Evolutionary conservation across 2,329 filamentous ascomycete genomes (phyloP).

Genomic region (Ophiostoma ips): DNA sequence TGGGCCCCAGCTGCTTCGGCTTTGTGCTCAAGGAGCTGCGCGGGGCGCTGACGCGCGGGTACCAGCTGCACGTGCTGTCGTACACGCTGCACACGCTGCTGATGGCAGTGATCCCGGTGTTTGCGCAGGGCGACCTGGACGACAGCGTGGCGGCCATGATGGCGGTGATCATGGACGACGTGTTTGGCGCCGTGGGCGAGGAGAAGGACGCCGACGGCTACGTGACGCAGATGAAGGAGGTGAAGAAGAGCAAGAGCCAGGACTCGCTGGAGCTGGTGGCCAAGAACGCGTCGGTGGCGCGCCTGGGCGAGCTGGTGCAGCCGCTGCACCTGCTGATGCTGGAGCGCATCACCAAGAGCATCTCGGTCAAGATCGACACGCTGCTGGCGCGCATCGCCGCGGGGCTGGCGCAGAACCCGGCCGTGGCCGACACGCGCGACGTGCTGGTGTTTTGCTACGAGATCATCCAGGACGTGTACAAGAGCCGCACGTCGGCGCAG

Average conservation of each 20-base stretch:
- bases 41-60: slow-evolving; percentile 68
- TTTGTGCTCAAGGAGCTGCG: slow-evolving; percentile 90
- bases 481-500: slow-evolving; percentile 30
- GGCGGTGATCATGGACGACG: slow-evolving; percentile 88
- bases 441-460: slow-evolving; percentile 93
- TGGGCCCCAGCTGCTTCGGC: slow-evolving; percentile 72
- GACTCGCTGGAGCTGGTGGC: slow-evolving; percentile 93
- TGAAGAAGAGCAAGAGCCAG: slow-evolving; percentile 95
- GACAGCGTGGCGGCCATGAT: slow-evolving; percentile 72
- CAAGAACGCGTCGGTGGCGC: slow-evolving; percentile 61
- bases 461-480: slow-evolving; percentile 76
- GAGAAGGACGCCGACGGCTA: slow-evolving; percentile 98
- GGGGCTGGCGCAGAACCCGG: slow-evolving; percentile 70
- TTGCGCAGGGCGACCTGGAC: slow-evolving; percentile 72
- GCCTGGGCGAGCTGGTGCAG: slow-evolving; percentile 59
- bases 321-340: slow-evolving; percentile 66
- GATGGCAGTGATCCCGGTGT: slow-evolving; percentile 56
- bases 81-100: slow-evolving; percentile 91
- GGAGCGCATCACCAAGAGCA: slow-evolving; percentile 71
- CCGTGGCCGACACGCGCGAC: slow-evolving; percentile 57
- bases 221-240: slow-evolving; percentile 87
- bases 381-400: slow-evolving; percentile 70
- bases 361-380: slow-evolving; percentile 82
- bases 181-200: slow-evolving; percentile 81
- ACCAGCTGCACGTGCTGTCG: slow-evolving; percentile 87